Evolutionary conservation across 441 rosid species (phyloP).

Genomic region (Adansonia madagascariensis): DNA sequence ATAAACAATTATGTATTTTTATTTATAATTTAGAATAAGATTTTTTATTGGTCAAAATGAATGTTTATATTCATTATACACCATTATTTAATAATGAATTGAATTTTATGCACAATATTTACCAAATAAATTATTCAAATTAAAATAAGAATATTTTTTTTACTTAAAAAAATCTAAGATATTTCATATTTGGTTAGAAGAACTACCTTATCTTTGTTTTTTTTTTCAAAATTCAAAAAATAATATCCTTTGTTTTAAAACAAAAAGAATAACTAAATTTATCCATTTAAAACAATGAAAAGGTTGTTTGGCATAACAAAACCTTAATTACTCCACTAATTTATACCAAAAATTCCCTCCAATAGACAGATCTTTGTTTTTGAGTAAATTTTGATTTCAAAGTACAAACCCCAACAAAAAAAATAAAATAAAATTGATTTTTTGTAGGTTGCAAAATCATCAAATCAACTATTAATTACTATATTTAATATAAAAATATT

Average conservation of each 20-base stretch:
- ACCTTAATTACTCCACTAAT: constrained; percentile 2
- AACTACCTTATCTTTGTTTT: not conserved
- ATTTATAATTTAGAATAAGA: too few relatives aligned
- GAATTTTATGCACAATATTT: not conserved
- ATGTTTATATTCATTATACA: too few relatives aligned
- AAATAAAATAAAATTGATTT: not conserved
- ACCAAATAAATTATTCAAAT: too few relatives aligned
- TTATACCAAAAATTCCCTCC: not conserved
- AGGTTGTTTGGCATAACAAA: not conserved
- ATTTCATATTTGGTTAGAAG: not conserved
- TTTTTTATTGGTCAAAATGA: too few relatives aligned
- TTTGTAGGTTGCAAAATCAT: not conserved
- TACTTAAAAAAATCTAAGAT: not conserved
- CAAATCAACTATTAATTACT: not conserved
- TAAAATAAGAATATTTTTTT: not conserved
- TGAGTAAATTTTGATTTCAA: not conserved
- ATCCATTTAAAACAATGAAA: not conserved
- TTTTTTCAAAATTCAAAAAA: not conserved
- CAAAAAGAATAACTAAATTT: not conserved
- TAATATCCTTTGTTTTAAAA: not conserved
- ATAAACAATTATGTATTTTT: too few relatives aligned
- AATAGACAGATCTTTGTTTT: not conserved
- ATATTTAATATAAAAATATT: constrained; percentile 1
- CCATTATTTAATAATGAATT: not conserved
- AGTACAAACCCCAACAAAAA: not conserved